Evolutionary conservation across 2,329 filamentous ascomycete genomes (phyloP), one percentile per base, ranked within the genome.

Genomic region (Aspergillus candidus): DNA sequence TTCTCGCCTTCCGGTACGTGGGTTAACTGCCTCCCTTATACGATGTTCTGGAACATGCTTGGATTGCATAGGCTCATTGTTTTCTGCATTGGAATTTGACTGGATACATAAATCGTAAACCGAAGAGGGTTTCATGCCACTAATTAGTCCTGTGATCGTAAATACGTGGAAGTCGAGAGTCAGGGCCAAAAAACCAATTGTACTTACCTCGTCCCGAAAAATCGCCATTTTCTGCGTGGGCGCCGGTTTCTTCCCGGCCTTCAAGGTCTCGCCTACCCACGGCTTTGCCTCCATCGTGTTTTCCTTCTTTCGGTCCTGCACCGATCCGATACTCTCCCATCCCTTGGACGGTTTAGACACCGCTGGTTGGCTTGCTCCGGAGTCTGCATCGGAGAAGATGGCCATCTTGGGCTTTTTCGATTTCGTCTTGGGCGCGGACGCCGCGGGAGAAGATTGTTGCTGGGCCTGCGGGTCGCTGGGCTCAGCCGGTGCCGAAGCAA

Each of bases 91-190:
- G 59, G 63, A 59, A 58, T 60, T 64, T 55, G 68, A 70, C 68
- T 72, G 73, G 69, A 77, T 80, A 78, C 68, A 77, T 65, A 70
- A 63, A 70, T 69, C 67, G 58, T 61, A 61, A 59, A 56, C 56
- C 54, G 59, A 60, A 54, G 60, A 15, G 54, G 52, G 59, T 52
- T 59, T 62, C 54, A 71, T 70, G 65, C 62, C 71, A 80, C 66
- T 63, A 76, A 91, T 96, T 95, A 96, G 90, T 95, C 89, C 90
- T 96, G 80, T 79, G 76, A 78, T 82, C 76, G 89, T 93, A 88
- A 93, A 93, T 80, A 88, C 76, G 67, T 76, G 77, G 74, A 69
- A 64, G 56, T 68, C 65, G 66, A 59, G 63, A 59, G 63, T 56
- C 60, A 55, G 52, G 55, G 51, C 52, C 56, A 52, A 51, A 53